Evolutionary conservation across 148 eudicot species (phyloP).

Genomic region (Fallopia convolvulus): DNA sequence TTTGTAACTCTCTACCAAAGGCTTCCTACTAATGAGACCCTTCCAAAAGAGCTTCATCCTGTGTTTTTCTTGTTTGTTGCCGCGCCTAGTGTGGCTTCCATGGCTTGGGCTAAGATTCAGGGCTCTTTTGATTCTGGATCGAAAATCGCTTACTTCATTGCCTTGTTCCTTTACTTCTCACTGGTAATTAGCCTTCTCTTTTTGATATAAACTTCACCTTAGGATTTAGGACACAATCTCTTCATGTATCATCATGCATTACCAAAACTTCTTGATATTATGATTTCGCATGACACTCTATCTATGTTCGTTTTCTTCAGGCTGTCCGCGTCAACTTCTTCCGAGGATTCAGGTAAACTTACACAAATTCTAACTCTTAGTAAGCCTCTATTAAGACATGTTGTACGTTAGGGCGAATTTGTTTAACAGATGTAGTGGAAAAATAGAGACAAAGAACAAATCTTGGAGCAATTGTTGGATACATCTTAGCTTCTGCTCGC

Average conservation of each 20-base stretch:
- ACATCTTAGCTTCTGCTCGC: too few relatives aligned
- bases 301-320: conserved; percentile 28
- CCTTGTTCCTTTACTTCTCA: conserved; percentile 29
- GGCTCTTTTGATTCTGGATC: conserved; percentile 24
- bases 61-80: conserved; percentile 31
- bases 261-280: neutral
- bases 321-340: conserved; percentile 92
- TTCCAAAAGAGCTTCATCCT: conserved; percentile 31
- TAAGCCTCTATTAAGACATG: too few relatives aligned
- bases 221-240: neutral
- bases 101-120: conserved; percentile 28
- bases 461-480: too few relatives aligned
- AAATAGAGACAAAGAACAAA: too few relatives aligned
- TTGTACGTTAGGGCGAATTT: too few relatives aligned
- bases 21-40: conserved; percentile 19
- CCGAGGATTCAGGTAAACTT: conserved; percentile 67
- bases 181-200: conserved; percentile 16
- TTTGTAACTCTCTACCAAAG: conserved; percentile 38
- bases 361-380: neutral
- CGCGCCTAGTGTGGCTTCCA: conserved; percentile 28
- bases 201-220: neutral
- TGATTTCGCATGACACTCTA: neutral
- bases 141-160: conserved; percentile 22
- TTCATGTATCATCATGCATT: neutral
- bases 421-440: too few relatives aligned